These are phyloP conservation scores for Nematocida minor DNA, from an alignment of 371 early-diverging fungal genomes.

Conservation along the genomic window DNA sequence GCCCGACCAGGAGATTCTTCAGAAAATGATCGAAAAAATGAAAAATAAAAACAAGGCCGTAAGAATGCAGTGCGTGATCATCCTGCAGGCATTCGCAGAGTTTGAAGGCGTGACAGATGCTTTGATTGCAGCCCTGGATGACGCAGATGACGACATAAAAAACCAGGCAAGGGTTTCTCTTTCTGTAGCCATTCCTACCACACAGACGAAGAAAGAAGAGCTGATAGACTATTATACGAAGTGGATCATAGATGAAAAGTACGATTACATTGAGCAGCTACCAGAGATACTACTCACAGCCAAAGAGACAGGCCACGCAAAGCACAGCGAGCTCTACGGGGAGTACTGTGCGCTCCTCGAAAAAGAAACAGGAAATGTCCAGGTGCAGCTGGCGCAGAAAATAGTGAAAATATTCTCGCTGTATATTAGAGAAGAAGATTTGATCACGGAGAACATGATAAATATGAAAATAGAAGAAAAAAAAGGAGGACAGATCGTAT, in stretches of 20 bases:
- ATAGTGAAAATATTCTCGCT: conserved; percentile 1
- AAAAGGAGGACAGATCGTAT: not conserved
- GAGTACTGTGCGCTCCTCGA: conserved; percentile 6
- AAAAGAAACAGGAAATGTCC: not conserved
- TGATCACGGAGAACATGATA: conserved; percentile 17
- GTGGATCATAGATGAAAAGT: not conserved
- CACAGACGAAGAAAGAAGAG: not conserved
- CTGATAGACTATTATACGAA: not conserved
- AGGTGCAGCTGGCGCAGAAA: not conserved
- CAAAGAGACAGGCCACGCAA: conserved; percentile 2
- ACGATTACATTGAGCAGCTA: not conserved
- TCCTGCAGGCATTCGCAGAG: not conserved
- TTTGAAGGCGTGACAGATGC: not conserved
- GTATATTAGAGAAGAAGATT: not conserved
- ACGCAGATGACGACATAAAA: conserved; percentile 43
- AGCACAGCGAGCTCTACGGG: not conserved
- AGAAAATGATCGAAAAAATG: not conserved
- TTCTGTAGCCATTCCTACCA: not conserved
- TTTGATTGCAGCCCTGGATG: not conserved
- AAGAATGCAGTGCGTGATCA: conserved; percentile 10
- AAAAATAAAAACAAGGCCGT: conserved; percentile 31
- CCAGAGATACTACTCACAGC: conserved; percentile 3
- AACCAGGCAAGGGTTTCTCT: conserved; percentile 23
- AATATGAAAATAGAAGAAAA: conserved; percentile 26
- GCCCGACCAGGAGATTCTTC: conserved; percentile 2